phyloP scores from a whole-genome alignment of 495 filamentous ascomycete genomes.

The Hypoxylon subgilvum region DNA sequence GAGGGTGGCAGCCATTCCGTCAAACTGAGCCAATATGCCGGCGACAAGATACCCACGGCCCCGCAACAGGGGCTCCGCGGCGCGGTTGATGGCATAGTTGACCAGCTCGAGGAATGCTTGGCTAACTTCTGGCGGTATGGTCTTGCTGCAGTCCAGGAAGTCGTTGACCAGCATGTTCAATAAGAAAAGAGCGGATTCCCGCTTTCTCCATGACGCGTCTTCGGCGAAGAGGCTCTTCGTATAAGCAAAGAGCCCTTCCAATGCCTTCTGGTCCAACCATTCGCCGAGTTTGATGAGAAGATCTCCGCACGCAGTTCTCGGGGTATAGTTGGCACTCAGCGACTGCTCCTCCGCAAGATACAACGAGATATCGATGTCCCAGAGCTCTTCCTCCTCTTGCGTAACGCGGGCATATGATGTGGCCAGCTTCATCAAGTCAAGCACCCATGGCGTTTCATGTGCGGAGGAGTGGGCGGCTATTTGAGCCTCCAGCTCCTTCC shows the following conservation, averaged over 20 bases:
- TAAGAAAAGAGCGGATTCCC: constrained; percentile 83
- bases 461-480: constrained; percentile 62
- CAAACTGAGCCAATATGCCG: constrained; percentile 69
- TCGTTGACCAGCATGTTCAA: constrained; percentile 82
- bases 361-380: constrained; percentile 94
- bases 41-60: constrained; percentile 86
- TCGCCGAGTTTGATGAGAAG: constrained; percentile 91
- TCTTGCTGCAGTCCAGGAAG: constrained; percentile 73
- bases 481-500: constrained; percentile 79
- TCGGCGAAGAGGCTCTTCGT: constrained; percentile 70
- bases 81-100: constrained; percentile 72
- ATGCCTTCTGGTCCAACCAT: constrained; percentile 73
- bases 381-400: constrained; percentile 88
- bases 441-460: constrained; percentile 71
- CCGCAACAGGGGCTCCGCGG: constrained; percentile 68
- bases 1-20: constrained; percentile 57
- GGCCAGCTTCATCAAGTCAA: constrained; percentile 81
- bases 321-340: constrained; percentile 95
- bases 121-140: constrained; percentile 68
- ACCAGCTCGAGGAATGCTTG: constrained; percentile 77
- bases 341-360: constrained; percentile 95
- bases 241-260: constrained; percentile 76
- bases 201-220: constrained; percentile 62
- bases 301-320: constrained; percentile 88
- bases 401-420: constrained; percentile 89